Evolutionary conservation across 768 basidiomycete species (phyloP), one percentile per base, ranked within the genome.

Genomic region (Lactarius psammicola): DNA sequence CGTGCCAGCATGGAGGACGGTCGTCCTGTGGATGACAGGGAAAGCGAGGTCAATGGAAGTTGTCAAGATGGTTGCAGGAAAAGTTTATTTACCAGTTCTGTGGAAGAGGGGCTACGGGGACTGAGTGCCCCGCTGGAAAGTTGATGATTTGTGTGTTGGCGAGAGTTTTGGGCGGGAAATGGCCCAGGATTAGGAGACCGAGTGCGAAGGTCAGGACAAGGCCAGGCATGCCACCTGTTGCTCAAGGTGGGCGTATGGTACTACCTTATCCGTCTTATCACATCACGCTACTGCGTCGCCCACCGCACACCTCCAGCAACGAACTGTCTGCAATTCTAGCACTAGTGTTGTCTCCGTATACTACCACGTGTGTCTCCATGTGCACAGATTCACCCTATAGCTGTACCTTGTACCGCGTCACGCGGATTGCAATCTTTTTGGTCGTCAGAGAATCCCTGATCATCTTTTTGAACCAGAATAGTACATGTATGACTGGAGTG

Each of bases 71-170:
- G 6, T 1, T 44, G 44, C 9, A 17, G 17, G 17, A 40, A 40
- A 42, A 10, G 11, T 46, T 9, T 38, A 42, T 71, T 51, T 64
- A 69, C 70, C 78, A 73, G 38, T 78, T 57, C 44, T 33, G 4
- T 46, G 40, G 40, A 49, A 67, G 33, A 17, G 63, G 40, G 2
- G 69, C 59, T 75, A 77, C 76, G 38, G 72, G 72, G 51, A 65
- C 72, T 23, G 31, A 64, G 49, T 72, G 56, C 36, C 73, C 71
- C 20, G 78, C 75, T 30, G 72, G 73, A 71, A 88, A 85, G 73
- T 85, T 85, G 73, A 85, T 74, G 70, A 89, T 87, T 76, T 89
- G 86, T 40, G 87, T 89, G 74, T 89, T 87, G 26, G 81, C 85
- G 26, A 69, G 62, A 11, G 59, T 46, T 17, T n/a, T 31, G 5